Evolutionary conservation across 306 rosid genomes (phyloP).

Genomic region (Luffa acutangula): DNA sequence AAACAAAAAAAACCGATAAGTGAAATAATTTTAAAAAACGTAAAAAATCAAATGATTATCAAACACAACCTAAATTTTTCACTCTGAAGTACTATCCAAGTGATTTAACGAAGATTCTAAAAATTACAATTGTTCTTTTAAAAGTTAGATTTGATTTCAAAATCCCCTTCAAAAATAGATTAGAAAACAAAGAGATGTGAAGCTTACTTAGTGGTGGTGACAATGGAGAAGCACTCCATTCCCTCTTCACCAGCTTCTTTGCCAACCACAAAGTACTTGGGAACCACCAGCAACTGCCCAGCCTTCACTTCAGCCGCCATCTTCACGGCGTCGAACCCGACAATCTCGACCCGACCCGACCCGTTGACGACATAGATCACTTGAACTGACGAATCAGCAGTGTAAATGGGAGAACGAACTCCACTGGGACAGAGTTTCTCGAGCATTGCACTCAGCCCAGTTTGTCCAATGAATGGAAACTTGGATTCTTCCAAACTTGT

Average conservation of each 20-base stretch:
- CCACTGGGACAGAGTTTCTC: conserved; percentile 28
- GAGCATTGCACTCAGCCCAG: conserved; percentile 28
- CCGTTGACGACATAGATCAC: conserved; percentile 40
- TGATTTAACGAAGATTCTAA: no score
- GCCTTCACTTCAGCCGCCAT: conserved; percentile 23
- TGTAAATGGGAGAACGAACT: conserved; percentile 23
- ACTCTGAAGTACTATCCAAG: no score
- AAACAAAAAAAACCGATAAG: no score
- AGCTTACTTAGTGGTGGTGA: conserved; percentile 33
- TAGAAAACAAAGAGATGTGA: no score
- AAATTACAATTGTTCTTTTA: no score
- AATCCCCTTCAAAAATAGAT: no score
- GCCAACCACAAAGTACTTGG: conserved; percentile 35
- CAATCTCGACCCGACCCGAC: conserved; percentile 35
- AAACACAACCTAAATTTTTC: no score
- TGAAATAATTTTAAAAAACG: no score
- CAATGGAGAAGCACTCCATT: conserved; percentile 31
- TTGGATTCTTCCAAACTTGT: conserved; percentile 9
- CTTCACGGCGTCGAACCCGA: conserved; percentile 23
- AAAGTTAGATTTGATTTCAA: no score
- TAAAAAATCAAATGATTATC: no score
- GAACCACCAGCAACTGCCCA: conserved; percentile 48
- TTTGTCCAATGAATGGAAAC: conserved; percentile 30
- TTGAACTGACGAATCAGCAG: conserved; percentile 18
- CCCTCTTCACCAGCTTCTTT: conserved; percentile 34